Evolutionary conservation across 257 asterid genomes (phyloP).

Genomic region (Agastache rugosa): DNA sequence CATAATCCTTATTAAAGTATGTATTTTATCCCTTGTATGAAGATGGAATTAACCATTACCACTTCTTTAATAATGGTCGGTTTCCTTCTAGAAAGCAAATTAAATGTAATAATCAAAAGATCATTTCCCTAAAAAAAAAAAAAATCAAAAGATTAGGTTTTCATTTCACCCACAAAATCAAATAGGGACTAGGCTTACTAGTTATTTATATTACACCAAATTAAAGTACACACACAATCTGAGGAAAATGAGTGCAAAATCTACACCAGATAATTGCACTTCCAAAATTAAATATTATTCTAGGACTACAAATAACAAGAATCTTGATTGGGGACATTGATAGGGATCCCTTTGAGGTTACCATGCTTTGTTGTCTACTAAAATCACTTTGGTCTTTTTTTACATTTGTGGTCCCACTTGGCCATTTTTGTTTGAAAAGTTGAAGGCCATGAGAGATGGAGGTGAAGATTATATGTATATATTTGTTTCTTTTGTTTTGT

Average conservation of each 20-base stretch:
- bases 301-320: constrained; percentile 46
- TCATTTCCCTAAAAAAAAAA: background rate
- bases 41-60: constrained; percentile 37
- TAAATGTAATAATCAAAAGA: constrained; percentile 37
- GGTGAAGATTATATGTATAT: constrained; percentile 30
- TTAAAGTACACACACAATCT: constrained; percentile 46
- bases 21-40: constrained; percentile 21
- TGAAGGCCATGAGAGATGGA: constrained; percentile 38
- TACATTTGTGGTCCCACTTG: constrained; percentile 55
- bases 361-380: constrained; percentile 62
- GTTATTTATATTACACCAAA: constrained; percentile 37
- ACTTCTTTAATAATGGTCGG: constrained; percentile 61
- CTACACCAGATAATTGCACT: constrained; percentile 58
- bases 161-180: constrained; percentile 48
- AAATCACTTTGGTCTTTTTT: constrained; percentile 39
- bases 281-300: constrained; percentile 25
- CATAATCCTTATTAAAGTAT: constrained; percentile 19
- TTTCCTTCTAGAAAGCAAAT: constrained; percentile 57
- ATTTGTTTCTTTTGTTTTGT: no score
- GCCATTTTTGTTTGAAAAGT: constrained; percentile 41
- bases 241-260: constrained; percentile 53
- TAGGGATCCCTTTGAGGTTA: constrained; percentile 52
- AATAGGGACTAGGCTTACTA: constrained; percentile 41
- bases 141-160: constrained; percentile 41
- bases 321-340: constrained; percentile 56